Percentiles rank a stretch among this genome's conserved stretches.
These are phyloP conservation scores for Arachis monticola DNA, from an alignment of 331 rosid species.

Conservation along the genomic window DNA sequence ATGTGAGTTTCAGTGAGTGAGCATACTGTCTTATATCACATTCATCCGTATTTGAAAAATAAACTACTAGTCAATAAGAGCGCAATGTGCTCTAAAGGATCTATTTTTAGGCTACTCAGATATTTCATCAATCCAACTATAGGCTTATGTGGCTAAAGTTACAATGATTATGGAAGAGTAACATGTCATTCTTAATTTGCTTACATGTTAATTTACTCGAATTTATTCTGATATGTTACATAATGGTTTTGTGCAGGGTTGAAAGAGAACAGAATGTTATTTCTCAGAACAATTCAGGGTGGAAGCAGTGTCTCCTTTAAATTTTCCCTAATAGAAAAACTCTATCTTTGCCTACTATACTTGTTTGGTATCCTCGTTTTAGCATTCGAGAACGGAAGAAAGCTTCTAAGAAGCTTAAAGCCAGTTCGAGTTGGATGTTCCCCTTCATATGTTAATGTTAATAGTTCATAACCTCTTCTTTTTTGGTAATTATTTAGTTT, in stretches of 20 bases:
- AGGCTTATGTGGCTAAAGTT: slow-evolving; percentile 12
- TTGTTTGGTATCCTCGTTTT: slow-evolving; percentile 64
- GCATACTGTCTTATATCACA: slow-evolving; percentile 24
- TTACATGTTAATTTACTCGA: background rate
- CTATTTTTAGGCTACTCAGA: background rate
- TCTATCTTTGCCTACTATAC: slow-evolving; percentile 56
- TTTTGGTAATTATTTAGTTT: slow-evolving; percentile 41
- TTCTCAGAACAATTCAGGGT: slow-evolving; percentile 46
- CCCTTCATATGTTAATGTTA: slow-evolving; percentile 40
- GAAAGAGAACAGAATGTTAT: slow-evolving; percentile 49
- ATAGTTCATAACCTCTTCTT: slow-evolving; percentile 25
- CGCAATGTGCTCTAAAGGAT: slow-evolving; percentile 5
- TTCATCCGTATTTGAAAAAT: slow-evolving; percentile 1
- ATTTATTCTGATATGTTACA: slow-evolving; percentile 19
- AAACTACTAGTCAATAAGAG: slow-evolving; percentile 12
- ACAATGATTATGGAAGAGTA: slow-evolving; percentile 11
- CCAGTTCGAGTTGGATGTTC: slow-evolving; percentile 69
- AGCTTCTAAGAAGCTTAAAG: slow-evolving; percentile 56
- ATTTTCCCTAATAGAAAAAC: slow-evolving; percentile 47
- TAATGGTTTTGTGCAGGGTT: slow-evolving; percentile 60
- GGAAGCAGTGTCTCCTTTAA: slow-evolving; percentile 47
- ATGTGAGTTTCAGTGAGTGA: slow-evolving; percentile 22
- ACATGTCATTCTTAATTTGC: slow-evolving; percentile 10
- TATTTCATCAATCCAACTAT: background rate
- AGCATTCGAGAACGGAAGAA: slow-evolving; percentile 53